phyloP scores from a whole-genome alignment of 2,329 filamentous ascomycete species.

The Monosporascus cannonballus region DNA sequence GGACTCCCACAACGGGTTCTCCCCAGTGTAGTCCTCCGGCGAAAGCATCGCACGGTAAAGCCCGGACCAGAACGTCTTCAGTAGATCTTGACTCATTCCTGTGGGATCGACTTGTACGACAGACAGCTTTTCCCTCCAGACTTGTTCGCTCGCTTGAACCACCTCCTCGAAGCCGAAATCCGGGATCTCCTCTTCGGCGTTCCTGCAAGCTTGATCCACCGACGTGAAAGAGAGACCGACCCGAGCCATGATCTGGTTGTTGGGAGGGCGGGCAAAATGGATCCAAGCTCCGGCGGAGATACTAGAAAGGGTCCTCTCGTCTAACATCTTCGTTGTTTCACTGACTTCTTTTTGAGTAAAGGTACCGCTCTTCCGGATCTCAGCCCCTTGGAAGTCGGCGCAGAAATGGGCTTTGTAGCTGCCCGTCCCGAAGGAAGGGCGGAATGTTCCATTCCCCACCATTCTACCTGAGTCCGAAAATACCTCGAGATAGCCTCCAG shows the following conservation, averaged over 20 bases:
- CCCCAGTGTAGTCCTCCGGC: slow-evolving; percentile 70
- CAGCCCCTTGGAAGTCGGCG: slow-evolving; percentile 51
- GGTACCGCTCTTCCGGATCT: slow-evolving; percentile 49
- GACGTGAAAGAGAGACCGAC: slow-evolving; percentile 70
- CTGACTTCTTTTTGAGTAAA: slow-evolving; percentile 45
- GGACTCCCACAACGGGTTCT: slow-evolving; percentile 66
- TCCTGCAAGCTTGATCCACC: slow-evolving; percentile 59
- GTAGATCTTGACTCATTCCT: slow-evolving; percentile 48
- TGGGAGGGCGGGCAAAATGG: slow-evolving; percentile 44
- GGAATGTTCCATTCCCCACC: slow-evolving; percentile 52
- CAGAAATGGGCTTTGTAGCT: slow-evolving; percentile 55
- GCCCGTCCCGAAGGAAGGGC: slow-evolving; percentile 55
- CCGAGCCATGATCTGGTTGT: slow-evolving; percentile 54
- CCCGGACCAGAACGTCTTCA: slow-evolving; percentile 66
- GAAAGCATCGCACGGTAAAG: slow-evolving; percentile 63
- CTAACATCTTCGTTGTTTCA: slow-evolving; percentile 16
- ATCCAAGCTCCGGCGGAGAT: slow-evolving; percentile 53
- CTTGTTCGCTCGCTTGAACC: slow-evolving; percentile 45
- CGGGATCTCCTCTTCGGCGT: slow-evolving; percentile 63
- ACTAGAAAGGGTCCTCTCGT: slow-evolving; percentile 24
- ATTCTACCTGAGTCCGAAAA: slow-evolving; percentile 47
- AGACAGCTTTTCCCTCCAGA: slow-evolving; percentile 59
- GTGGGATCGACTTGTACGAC: slow-evolving; percentile 50
- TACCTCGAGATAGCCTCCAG: slow-evolving; percentile 44
- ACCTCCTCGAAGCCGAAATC: slow-evolving; percentile 56